A percentile compares a stretch with the other conserved stretches of the same genome.
Evolutionary conservation across 2,329 filamentous ascomycete genomes (phyloP).

Genomic region (Aspergillus sp.): DNA sequence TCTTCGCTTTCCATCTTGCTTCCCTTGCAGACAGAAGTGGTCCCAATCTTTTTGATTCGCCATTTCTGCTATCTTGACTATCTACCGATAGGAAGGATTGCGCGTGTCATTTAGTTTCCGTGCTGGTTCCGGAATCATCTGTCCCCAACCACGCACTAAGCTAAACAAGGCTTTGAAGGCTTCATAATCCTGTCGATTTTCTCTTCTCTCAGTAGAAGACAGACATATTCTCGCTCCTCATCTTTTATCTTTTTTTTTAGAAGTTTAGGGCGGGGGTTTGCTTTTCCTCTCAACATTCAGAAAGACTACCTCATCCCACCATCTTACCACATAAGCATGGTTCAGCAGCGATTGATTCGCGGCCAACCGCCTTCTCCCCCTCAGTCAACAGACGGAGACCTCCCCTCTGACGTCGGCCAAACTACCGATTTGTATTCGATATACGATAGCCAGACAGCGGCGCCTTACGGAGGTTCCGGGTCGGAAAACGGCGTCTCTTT

Average conservation of each 20-base stretch:
- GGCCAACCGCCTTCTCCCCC: conserved; percentile 31
- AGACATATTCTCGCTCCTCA: conserved; percentile 1
- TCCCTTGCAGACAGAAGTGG: background rate
- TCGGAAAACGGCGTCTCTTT: conserved; percentile 7
- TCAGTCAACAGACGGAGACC: conserved; percentile 27
- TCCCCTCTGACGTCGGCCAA: conserved; percentile 16
- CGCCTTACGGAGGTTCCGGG: conserved; percentile 3
- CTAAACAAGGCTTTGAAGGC: background rate
- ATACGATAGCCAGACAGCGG: conserved; percentile 11
- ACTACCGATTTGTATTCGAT: conserved; percentile 16
- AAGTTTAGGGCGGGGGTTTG: background rate
- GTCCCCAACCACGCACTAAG: background rate
- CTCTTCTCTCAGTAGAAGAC: background rate
- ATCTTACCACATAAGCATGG: conserved; percentile 3
- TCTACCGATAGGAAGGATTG: background rate
- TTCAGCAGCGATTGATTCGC: conserved; percentile 18
- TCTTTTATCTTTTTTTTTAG: background rate
- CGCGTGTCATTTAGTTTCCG: conserved; percentile 8
- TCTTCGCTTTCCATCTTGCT: background rate
- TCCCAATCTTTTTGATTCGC: background rate
- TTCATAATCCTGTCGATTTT: background rate
- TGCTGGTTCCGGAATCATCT: background rate
- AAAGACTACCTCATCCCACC: background rate
- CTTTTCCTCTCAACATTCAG: background rate
- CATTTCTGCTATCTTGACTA: conserved; percentile 2